Evolutionary conservation across 2,329 filamentous ascomycete species (phyloP).

Genomic region (Didymella pinodella): DNA sequence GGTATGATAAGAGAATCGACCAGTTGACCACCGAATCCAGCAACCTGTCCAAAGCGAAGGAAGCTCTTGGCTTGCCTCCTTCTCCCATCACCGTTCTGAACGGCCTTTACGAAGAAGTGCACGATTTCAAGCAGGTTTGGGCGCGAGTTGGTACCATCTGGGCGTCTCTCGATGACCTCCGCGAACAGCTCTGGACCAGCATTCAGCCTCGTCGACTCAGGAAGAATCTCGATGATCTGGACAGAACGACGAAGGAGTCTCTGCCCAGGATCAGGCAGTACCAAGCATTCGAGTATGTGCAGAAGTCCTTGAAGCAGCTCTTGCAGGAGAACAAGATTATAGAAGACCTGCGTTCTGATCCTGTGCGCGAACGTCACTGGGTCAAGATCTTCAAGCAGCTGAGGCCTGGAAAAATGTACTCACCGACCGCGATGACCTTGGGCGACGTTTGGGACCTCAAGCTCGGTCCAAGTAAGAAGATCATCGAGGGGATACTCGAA

Average conservation of each 20-base stretch:
- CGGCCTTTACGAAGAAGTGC: constrained; percentile 92
- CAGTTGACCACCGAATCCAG: constrained; percentile 86
- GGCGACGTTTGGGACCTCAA: constrained; percentile 99
- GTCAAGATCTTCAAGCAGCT: constrained; percentile 96
- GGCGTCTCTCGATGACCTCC: constrained; percentile 92
- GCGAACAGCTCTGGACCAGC: constrained; percentile 92
- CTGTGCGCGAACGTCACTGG: constrained; percentile 96
- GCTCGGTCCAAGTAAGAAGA: constrained; percentile 81
- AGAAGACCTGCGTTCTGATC: constrained; percentile 92
- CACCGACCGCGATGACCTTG: constrained; percentile 91
- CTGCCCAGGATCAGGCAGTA: constrained; percentile 99
- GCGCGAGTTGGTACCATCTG: constrained; percentile 94
- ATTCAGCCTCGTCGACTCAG: constrained; percentile 94
- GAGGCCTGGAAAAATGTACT: constrained; percentile 92
- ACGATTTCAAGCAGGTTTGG: constrained; percentile 99
- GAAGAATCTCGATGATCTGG: constrained; percentile 84
- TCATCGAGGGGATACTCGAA: constrained; percentile 91
- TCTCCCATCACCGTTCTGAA: constrained; percentile 81
- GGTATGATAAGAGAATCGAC: constrained; percentile 85
- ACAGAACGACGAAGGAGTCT: constrained; percentile 96
- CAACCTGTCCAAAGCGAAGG: constrained; percentile 95
- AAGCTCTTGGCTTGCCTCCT: constrained; percentile 88
- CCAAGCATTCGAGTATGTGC: constrained; percentile 98
- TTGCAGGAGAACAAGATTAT: constrained; percentile 91
- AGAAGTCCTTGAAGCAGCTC: constrained; percentile 84